Evolutionary conservation across 2,329 filamentous ascomycete genomes (phyloP).

Genomic region (Aulographum hederae): DNA sequence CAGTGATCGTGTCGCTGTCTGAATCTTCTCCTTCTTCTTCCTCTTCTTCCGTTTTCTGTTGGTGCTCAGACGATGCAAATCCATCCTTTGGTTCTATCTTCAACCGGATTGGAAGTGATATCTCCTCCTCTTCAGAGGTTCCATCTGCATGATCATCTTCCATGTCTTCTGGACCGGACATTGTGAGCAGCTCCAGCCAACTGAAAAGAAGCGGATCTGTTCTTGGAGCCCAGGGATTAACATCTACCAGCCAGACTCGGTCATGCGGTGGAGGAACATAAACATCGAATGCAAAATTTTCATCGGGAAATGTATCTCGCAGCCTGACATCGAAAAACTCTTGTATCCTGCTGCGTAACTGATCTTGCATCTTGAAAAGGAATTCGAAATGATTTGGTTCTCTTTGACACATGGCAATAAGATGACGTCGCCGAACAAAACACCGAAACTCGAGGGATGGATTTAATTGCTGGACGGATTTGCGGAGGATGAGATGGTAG

Average conservation of each 20-base stretch:
- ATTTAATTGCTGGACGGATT: conserved; percentile 65
- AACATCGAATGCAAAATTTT: conserved; percentile 76
- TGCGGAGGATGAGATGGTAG: conserved; percentile 69
- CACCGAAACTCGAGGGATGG: conserved; percentile 88
- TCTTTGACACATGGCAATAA: conserved; percentile 73
- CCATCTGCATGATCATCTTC: conserved; percentile 7
- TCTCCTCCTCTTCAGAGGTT: conserved; percentile 6
- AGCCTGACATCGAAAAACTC: conserved; percentile 62
- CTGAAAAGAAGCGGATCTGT: conserved; percentile 82
- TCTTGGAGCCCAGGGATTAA: conserved; percentile 82
- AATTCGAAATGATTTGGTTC: conserved; percentile 91
- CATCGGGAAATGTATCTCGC: conserved; percentile 63
- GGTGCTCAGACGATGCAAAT: conserved; percentile 10
- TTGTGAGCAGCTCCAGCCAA: conserved; percentile 70
- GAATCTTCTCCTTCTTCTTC: conserved; percentile 5
- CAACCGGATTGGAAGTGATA: background rate
- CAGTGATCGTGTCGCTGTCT: conserved; percentile 2
- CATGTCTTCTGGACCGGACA: conserved; percentile 45
- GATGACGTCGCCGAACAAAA: conserved; percentile 67
- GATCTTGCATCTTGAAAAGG: conserved; percentile 45
- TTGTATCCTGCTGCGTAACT: conserved; percentile 49
- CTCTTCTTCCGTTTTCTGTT: conserved; percentile 15
- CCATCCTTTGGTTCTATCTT: conserved; percentile 1
- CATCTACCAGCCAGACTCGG: conserved; percentile 71
- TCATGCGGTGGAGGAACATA: conserved; percentile 67